Conservation (phyloP, 163 green algal genomes). For the Scenedesmus sp. region DNA sequence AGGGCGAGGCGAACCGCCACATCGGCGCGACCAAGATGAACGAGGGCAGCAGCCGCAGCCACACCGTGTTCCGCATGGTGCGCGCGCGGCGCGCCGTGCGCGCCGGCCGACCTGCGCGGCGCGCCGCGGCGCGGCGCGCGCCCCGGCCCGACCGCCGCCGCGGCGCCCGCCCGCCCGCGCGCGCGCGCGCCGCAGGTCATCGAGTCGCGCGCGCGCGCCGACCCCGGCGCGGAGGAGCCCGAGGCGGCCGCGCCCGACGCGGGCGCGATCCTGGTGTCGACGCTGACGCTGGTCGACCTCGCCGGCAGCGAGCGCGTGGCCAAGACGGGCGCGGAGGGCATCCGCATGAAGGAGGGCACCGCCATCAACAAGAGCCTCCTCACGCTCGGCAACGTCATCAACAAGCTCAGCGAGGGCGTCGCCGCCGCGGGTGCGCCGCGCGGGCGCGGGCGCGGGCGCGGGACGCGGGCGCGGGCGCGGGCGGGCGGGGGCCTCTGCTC, state of each 20-base stretch:
- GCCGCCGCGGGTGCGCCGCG: slow-evolving; percentile 36
- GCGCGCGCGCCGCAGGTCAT: no score
- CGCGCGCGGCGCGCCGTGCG: no score
- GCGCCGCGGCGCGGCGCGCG: no score
- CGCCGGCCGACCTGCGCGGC: no score
- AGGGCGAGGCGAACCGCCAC: slow-evolving; percentile 84
- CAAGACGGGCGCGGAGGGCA: slow-evolving; percentile 94
- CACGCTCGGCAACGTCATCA: slow-evolving; percentile 97
- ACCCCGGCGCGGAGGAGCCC: slow-evolving; percentile 40
- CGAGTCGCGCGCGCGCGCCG: slow-evolving; percentile 68
- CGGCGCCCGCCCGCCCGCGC: no score
- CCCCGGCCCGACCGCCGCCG: no score
- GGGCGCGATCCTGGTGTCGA: slow-evolving; percentile 89
- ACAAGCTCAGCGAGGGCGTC: slow-evolving; percentile 92
- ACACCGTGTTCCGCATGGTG: slow-evolving; percentile 99
- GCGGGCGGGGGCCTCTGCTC: background rate
- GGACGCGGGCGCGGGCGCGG: background rate
- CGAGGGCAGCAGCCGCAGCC: slow-evolving; percentile 84
- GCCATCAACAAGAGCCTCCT: slow-evolving; percentile 98
- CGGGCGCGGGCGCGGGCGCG: slow-evolving; percentile 57
- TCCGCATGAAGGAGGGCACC: slow-evolving; percentile 94
- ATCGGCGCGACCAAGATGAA: slow-evolving; percentile 99
- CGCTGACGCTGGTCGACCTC: slow-evolving; percentile 95
- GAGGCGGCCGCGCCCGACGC: slow-evolving; percentile 59
- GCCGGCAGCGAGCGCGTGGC: slow-evolving; percentile 88